Base-by-base conservation (phyloP, 257 asterid genomes). In the Nicotiana knightiana region DNA sequence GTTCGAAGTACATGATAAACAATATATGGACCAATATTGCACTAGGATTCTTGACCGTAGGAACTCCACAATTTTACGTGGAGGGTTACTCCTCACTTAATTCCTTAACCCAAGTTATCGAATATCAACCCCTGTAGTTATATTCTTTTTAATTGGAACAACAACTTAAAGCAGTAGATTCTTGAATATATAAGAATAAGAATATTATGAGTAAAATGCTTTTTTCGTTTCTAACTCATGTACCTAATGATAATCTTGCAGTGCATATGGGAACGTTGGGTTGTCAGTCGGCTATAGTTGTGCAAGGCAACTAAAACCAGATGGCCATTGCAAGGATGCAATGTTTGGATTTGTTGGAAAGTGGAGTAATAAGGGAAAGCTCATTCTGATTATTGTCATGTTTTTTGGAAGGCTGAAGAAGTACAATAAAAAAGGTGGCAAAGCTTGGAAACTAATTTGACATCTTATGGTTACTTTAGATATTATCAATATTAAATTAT, bases 201-300 rank as follows among this genome's bases (percentile, higher is more conserved):
- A 57, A 6, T 16, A 5, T 67, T 37, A 67, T 9, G 43, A 67
- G 16, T 18, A 67, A 33, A 43, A 3, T 66, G 51, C 39, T 33
- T 66, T 3, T 66, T 67, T 48, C 2, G 33, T 3, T 16, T 64
- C 33, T 30, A 43, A 46, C n/a, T 53, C 46, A 26, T 64, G 7
- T 43, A 35, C 0, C 2, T 11, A 4, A 9, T 32, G 33, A 18
- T 39, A 51, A n/a, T 21, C 33, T 53, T 9, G 7, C 81, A 92
- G 93, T 64, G 94, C 92, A 9, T 92, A 89, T 30, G 94, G 94
- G 63, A 90, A 87, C 17, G 96, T 92, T 48, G 94, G 96, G 3
- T 83, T 90, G 76, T 71, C 93, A 9, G 18, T 79, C 11, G 94
- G 96, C 6, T 92, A 92, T 75, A 88, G 89, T 35, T 90, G 96